phyloP scores from a whole-genome alignment of 2,329 filamentous ascomycete species.

The Verticillium klebahnii region DNA sequence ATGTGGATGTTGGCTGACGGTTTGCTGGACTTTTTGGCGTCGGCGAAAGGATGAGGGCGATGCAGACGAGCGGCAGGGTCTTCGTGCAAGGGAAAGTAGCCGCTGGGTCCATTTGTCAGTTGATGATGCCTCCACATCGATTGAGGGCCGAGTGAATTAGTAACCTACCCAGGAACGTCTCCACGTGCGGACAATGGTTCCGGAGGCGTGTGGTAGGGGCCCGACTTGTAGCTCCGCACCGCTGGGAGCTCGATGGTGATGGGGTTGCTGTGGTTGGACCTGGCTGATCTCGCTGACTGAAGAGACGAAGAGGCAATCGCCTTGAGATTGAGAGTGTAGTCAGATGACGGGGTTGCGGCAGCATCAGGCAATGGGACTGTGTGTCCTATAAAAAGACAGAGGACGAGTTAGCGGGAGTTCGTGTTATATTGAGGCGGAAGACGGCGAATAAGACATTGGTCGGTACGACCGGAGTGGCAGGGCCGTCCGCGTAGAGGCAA shows the following conservation, averaged over 20 bases:
- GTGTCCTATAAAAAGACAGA: not conserved
- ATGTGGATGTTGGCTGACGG: conserved; percentile 21
- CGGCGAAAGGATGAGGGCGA: conserved; percentile 48
- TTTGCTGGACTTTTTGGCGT: conserved; percentile 32
- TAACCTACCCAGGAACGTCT: conserved; percentile 53
- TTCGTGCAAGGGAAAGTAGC: conserved; percentile 58
- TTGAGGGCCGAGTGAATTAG: not conserved
- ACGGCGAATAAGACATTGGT: not conserved
- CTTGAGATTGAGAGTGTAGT: conserved; percentile 15
- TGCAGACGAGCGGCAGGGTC: conserved; percentile 42
- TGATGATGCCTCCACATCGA: conserved; percentile 3
- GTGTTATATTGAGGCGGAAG: not conserved
- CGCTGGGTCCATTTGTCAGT: conserved; percentile 30
- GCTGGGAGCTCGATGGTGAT: conserved; percentile 50
- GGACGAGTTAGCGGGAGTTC: not conserved
- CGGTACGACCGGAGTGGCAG: not conserved
- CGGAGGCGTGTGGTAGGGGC: conserved; percentile 37
- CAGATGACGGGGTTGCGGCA: not conserved
- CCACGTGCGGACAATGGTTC: conserved; percentile 53
- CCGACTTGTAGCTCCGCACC: conserved; percentile 32
- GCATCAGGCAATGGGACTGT: not conserved
- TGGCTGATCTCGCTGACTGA: conserved; percentile 1
- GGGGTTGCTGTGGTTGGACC: conserved; percentile 33
- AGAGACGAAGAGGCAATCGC: conserved; percentile 15
- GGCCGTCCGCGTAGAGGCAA: not conserved